phyloP scores from a whole-genome alignment of 495 filamentous ascomycete species.

The Neurospora sp. region DNA sequence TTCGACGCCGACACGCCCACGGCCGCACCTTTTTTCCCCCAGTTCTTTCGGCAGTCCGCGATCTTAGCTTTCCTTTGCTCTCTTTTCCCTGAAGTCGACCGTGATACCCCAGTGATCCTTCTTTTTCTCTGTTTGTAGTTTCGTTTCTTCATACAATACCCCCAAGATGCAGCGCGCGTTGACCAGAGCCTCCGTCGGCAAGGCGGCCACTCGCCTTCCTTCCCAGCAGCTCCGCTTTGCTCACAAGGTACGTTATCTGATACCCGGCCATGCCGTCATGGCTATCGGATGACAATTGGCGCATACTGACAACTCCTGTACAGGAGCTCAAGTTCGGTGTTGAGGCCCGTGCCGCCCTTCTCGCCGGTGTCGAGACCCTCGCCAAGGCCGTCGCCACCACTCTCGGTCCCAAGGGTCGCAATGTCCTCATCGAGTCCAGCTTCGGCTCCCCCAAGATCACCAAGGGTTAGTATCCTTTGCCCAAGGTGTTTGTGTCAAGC shows the following conservation, averaged over 20 bases:
- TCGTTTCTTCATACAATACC: slow-evolving; percentile 7
- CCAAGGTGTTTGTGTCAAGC: not conserved
- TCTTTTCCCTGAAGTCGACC: slow-evolving; percentile 5
- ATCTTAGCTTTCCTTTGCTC: slow-evolving; percentile 2
- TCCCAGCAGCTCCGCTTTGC: slow-evolving; percentile 82
- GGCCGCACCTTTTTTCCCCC: not conserved
- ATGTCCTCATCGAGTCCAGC: slow-evolving; percentile 94
- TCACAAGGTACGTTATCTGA: slow-evolving; percentile 66
- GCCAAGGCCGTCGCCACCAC: slow-evolving; percentile 95
- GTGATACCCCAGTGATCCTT: slow-evolving; percentile 13
- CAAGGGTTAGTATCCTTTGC: slow-evolving; percentile 58
- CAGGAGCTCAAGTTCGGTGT: slow-evolving; percentile 98
- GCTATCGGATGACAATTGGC: slow-evolving; percentile 5
- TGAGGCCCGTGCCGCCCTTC: slow-evolving; percentile 78
- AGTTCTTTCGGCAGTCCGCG: not conserved
- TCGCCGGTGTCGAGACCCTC: slow-evolving; percentile 92
- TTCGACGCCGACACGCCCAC: slow-evolving; percentile 5
- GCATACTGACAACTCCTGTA: slow-evolving; percentile 2
- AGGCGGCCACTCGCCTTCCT: slow-evolving; percentile 47
- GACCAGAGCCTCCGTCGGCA: slow-evolving; percentile 50
- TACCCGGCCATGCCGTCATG: not conserved
- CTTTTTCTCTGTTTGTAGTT: slow-evolving; percentile 4
- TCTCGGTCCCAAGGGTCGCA: slow-evolving; percentile 93
- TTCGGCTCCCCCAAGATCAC: slow-evolving; percentile 99
- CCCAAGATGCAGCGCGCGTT: slow-evolving; percentile 38